phyloP scores from a whole-genome alignment of 179 eudicot species.

The Camellia oleifera region DNA sequence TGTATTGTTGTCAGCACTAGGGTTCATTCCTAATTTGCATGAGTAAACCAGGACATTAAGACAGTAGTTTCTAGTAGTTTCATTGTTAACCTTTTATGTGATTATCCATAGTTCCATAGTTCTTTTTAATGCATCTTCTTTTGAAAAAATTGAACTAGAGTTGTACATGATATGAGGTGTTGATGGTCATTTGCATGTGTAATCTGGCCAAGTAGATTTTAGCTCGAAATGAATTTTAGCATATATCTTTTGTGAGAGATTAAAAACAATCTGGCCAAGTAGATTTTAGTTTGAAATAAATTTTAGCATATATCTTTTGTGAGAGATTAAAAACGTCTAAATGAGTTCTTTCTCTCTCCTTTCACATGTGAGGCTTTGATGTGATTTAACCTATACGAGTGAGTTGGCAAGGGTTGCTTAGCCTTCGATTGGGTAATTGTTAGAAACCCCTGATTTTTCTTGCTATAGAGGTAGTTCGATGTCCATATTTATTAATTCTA shows the following conservation, averaged over 20 bases:
- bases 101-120: conserved; percentile 2
- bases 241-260: no score
- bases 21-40: neutral
- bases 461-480: neutral
- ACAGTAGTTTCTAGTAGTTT: neutral
- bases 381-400: neutral
- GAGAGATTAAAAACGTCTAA: neutral
- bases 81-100: neutral
- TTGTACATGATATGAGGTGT: neutral
- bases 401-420: neutral
- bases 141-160: neutral
- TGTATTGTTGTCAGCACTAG: neutral
- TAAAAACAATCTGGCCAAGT: no score
- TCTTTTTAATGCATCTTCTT: neutral
- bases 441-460: neutral
- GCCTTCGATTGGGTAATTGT: neutral
- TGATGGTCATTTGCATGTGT: neutral
- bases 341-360: neutral
- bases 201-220: neutral
- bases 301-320: neutral
- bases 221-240: no score
- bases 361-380: neutral
- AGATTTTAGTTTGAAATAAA: neutral
- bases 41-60: neutral
- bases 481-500: neutral